A percentile compares a stretch with the other conserved stretches of the same genome.
Evolutionary conservation across 2,329 filamentous ascomycete species (phyloP).

Genomic region (Sordariomycetes sp.): DNA sequence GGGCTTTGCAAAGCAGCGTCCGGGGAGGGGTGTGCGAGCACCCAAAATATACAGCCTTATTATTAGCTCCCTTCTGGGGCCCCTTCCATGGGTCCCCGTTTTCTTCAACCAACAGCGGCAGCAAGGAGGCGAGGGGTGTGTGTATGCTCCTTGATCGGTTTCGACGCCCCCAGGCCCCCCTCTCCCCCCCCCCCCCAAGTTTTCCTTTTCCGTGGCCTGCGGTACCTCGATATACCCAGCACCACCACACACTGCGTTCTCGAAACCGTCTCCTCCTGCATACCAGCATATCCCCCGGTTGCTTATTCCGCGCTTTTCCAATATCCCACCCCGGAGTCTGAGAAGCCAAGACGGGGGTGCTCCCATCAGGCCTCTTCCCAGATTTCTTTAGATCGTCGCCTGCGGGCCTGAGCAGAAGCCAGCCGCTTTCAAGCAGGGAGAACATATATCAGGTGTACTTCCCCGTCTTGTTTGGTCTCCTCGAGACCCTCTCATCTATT

Average conservation of each 20-base stretch:
- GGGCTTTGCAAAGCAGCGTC: neutral
- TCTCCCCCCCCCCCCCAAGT: too few relatives aligned
- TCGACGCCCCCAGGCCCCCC: neutral
- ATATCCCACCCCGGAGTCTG: neutral
- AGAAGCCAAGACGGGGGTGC: neutral
- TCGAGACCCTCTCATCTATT: constrained; percentile 1
- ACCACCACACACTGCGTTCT: neutral
- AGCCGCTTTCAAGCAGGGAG: neutral
- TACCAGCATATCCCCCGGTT: neutral
- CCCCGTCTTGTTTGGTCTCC: neutral
- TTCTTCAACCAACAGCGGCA: neutral
- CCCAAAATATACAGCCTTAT: neutral
- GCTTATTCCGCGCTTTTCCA: neutral
- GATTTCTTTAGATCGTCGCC: neutral
- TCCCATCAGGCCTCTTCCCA: neutral
- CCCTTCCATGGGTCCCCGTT: too few relatives aligned
- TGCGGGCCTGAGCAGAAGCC: neutral
- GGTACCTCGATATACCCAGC: neutral
- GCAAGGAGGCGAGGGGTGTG: neutral
- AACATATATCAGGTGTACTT: neutral
- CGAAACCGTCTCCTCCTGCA: neutral
- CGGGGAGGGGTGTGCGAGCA: neutral
- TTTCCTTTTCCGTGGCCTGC: neutral
- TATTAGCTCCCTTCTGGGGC: neutral
- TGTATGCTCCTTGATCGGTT: neutral